Base-by-base conservation (phyloP, 495 filamentous ascomycete species). In the Hyaloscypha bicolor region DNA sequence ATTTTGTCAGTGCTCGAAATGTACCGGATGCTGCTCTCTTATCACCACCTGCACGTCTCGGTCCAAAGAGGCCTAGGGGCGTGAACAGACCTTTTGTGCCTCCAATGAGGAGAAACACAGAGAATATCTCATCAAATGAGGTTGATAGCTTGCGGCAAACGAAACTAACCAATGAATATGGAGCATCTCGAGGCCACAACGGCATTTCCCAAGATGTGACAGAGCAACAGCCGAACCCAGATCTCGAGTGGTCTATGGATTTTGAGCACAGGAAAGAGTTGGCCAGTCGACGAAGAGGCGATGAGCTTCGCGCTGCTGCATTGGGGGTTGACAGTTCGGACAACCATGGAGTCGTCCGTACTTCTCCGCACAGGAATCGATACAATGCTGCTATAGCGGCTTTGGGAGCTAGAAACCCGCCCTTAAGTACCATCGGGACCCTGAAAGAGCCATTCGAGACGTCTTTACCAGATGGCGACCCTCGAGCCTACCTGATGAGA, bases 401-500 rank as follows among this genome's bases (percentile, higher is more conserved):
- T 22, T 63, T 80, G 3, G 71, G 69, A 33, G 60, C 58, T 3
- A 31, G 31, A 33, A 16, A 61, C 9, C 14, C 25, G 35, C 29
- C 48, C 4, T 19, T 29, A 25, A 55, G 52, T 9, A 56, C 22
- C 25, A 16, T 19, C 37, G 21, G 14, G 14, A 22, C 39, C 19
- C 14, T 64, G 14, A 71, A 71, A 29, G 70, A 70, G 21, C 74
- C 72, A 4, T 73, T 74, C 48, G 64, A 72, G 58, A 78, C 76
- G 6, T 62, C 66, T 2, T 29, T 82, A 21, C 70, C 74, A 11
- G 72, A 66, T 16, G 74, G 70, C 32, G 79, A 82, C 66, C 75
- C 80, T 22, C 74, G 79, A 57, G 75, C 69, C 3, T 79, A 80
- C 48, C 68, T 82, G 35, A 76, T 81, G 62, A 73, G 72, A 52